Evolutionary conservation across 2,329 filamentous ascomycete species (phyloP).

Genomic region (Cladosporium cucumerinum): DNA sequence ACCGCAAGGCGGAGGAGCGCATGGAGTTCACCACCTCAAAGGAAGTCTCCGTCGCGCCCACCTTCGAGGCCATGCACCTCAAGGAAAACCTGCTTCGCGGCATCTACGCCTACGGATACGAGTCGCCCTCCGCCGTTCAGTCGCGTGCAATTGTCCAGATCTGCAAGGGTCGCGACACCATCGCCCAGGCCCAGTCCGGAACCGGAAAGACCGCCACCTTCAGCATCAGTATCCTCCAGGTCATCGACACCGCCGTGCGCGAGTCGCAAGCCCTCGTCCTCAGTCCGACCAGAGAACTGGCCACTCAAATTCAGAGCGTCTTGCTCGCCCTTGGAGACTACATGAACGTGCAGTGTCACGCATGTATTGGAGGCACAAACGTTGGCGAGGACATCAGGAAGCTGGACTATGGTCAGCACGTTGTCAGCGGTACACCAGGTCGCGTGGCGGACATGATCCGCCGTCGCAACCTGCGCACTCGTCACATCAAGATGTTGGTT

Average conservation of each 20-base stretch:
- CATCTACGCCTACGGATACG: constrained; percentile 97
- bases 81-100: constrained; percentile 97
- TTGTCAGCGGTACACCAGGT: constrained; percentile 95
- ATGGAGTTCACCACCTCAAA: constrained; percentile 99
- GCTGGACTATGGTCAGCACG: constrained; percentile 90
- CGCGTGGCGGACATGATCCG: constrained; percentile 99
- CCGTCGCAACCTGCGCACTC: constrained; percentile 93
- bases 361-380: constrained; percentile 97
- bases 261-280: constrained; percentile 97
- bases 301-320: constrained; percentile 99
- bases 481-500: constrained; percentile 99
- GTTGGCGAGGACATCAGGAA: constrained; percentile 99
- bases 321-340: constrained; percentile 98
- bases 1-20: constrained; percentile 89
- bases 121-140: constrained; percentile 95
- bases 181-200: constrained; percentile 97
- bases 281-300: constrained; percentile 95
- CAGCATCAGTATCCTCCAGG: constrained; percentile 98
- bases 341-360: constrained; percentile 99
- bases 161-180: constrained; percentile 98
- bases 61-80: constrained; percentile 83
- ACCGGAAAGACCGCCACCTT: constrained; percentile 99
- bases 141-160: constrained; percentile 98
- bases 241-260: constrained; percentile 94
- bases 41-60: constrained; percentile 92